Conservation (phyloP, 768 basidiomycete genomes). For the Agaricus subrufescens region DNA sequence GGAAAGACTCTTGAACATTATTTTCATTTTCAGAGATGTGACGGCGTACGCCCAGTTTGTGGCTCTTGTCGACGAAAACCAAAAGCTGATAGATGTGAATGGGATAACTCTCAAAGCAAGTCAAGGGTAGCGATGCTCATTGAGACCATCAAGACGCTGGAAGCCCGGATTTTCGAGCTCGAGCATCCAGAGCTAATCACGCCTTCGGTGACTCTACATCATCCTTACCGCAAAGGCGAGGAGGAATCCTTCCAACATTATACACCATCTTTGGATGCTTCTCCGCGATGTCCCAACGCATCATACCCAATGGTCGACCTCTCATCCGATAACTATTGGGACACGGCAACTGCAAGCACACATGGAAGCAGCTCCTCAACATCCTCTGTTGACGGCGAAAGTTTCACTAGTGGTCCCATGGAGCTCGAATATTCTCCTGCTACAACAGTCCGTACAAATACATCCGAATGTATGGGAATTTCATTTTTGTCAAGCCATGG, state of each 20-base stretch:
- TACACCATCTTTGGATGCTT: conserved; percentile 29
- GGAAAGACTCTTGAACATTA: no score
- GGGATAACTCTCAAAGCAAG: conserved; percentile 57
- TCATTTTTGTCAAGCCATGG: no score
- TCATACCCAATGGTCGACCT: conserved; percentile 27
- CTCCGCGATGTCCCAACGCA: conserved; percentile 26
- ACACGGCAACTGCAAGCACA: no score
- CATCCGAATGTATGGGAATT: no score
- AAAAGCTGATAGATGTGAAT: conserved; percentile 67
- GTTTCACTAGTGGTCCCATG: no score
- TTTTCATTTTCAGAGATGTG: conserved; percentile 45
- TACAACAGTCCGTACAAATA: no score
- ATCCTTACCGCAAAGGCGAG: conserved; percentile 39
- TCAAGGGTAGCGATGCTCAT: conserved; percentile 62
- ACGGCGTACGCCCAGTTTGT: conserved; percentile 62
- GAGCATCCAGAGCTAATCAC: conserved; percentile 46
- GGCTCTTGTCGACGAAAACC: conserved; percentile 57
- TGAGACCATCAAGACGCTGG: conserved; percentile 51
- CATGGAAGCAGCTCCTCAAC: no score
- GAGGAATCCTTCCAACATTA: conserved; percentile 27
- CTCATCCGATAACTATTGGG: conserved; percentile 18
- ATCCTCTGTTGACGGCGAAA: no score
- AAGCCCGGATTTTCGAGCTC: conserved; percentile 51
- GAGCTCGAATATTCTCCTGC: no score
- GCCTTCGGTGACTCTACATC: conserved; percentile 44